Evolutionary conservation across 1,139 yeast species (phyloP), one percentile per base, ranked within the genome.

Genomic region (Blastobotrys elegans): DNA sequence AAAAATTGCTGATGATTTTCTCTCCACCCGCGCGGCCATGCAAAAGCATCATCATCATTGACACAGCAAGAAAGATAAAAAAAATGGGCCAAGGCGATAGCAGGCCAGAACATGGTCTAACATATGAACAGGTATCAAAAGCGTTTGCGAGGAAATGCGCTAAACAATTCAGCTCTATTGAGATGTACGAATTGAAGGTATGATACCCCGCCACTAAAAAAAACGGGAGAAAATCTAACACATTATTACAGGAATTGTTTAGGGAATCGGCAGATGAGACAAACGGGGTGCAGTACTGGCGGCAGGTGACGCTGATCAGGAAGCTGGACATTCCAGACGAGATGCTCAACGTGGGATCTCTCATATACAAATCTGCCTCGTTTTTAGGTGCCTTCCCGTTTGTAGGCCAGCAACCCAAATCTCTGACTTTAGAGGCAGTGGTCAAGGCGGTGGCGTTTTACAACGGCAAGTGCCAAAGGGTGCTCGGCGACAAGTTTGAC

Each of bases 331-430:
- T 38, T 54, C 75, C 48, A 37, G 40, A 37, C 4, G 63, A 26
- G 56, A 62, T 40, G 44, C 71, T 35, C 52, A 59, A 16, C 6
- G 43, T 71, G 0, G 58, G 67, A 0, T 57, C 59, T 4, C 44
- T 70, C 2, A 45, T 76, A 2, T 67, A 65, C 56, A 59, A 61
- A 10, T 57, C 69, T 17, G 58, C 73, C 2, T 55, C 60, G 18
- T 64, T 65, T 31, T 54, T 77, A 33, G 66, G 73, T 1, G 65
- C 64, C 22, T 77, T 73, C 56, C 82, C 82, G 0, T 64, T 74
- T 43, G 52, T 75, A 29, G 49, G 56, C n/a, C 62, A 65, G 32
- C 53, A 61, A 8, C 59, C 61, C 3, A 62, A 65, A 6, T 59
- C 67, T 1, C 56, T 75, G n/a, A 69, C 73, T 0, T 62, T 70